Evolutionary conservation across 2,329 filamentous ascomycete species (phyloP).

Genomic region (Phaeosphaeria sp.): DNA sequence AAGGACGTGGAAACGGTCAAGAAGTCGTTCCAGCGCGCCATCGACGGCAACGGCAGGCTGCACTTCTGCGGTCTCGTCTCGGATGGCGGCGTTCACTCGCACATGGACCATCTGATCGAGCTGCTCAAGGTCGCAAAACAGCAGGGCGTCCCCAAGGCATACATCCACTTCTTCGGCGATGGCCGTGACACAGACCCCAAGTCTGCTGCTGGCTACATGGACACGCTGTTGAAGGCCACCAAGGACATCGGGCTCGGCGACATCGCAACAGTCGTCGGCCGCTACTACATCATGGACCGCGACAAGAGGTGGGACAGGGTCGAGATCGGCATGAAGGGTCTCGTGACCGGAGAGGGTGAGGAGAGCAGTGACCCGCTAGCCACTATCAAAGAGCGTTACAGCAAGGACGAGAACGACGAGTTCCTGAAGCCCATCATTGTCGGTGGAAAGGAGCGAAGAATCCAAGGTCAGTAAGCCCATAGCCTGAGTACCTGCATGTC

Average conservation of each 20-base stretch:
- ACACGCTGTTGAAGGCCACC: slow-evolving; percentile 79
- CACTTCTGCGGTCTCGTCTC: slow-evolving; percentile 93
- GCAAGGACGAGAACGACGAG: slow-evolving; percentile 89
- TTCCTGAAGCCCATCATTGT: slow-evolving; percentile 98
- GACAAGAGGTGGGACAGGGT: slow-evolving; percentile 99
- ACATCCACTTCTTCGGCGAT: slow-evolving; percentile 99
- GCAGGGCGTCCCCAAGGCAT: slow-evolving; percentile 85
- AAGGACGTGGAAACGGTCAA: slow-evolving; percentile 78
- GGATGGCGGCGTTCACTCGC: slow-evolving; percentile 94
- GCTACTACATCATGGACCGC: slow-evolving; percentile 99
- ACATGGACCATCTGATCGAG: slow-evolving; percentile 90
- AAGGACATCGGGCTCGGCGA: slow-evolving; percentile 87
- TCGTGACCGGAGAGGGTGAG: slow-evolving; percentile 87
- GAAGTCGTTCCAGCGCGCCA: slow-evolving; percentile 77
- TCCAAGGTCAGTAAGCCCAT: slow-evolving; percentile 69
- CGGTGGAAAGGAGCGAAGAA: slow-evolving; percentile 81
- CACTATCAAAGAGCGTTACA: slow-evolving; percentile 87
- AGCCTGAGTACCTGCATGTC: slow-evolving; percentile 36
- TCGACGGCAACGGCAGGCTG: slow-evolving; percentile 87
- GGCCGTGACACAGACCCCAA: slow-evolving; percentile 98
- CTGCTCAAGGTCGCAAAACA: slow-evolving; percentile 91
- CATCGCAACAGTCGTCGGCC: slow-evolving; percentile 89
- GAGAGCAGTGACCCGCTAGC: slow-evolving; percentile 82
- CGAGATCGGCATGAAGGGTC: slow-evolving; percentile 85
- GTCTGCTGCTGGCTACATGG: slow-evolving; percentile 85